Evolutionary conservation across 129 eudicot genomes (phyloP).

Genomic region (Scalesia atractyloides): DNA sequence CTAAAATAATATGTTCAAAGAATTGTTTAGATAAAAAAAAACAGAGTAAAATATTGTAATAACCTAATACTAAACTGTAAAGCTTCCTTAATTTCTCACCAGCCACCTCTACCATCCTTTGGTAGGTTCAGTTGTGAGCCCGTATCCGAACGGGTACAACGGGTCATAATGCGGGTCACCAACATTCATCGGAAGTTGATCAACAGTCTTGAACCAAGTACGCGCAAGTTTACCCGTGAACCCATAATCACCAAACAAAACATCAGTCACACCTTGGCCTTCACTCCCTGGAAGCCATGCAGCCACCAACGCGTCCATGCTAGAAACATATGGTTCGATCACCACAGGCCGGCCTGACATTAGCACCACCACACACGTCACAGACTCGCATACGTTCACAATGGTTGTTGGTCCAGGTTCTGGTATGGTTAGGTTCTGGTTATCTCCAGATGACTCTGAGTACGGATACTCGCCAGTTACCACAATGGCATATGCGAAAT

Average conservation of each 20-base stretch:
- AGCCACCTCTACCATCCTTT: not conserved
- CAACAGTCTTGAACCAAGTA: conserved; percentile 37
- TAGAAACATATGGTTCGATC: conserved; percentile 53
- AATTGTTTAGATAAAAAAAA: not conserved
- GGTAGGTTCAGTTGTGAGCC: conserved; percentile 25
- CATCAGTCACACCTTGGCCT: conserved; percentile 73
- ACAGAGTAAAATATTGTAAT: not conserved
- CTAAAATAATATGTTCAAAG: not conserved
- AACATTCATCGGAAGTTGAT: conserved; percentile 37
- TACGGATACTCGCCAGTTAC: conserved; percentile 80
- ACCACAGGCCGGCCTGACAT: conserved; percentile 70
- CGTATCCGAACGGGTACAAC: conserved; percentile 35
- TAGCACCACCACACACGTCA: conserved; percentile 68
- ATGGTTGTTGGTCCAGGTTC: conserved; percentile 57
- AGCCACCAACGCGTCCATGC: conserved; percentile 62
- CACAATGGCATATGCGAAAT: conserved; percentile 68
- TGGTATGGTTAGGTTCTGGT: conserved; percentile 48
- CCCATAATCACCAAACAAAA: conserved; percentile 36
- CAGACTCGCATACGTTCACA: conserved; percentile 50
- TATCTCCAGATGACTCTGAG: conserved; percentile 66
- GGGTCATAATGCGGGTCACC: conserved; percentile 37
- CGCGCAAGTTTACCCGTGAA: conserved; percentile 33
- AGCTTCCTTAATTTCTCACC: not conserved
- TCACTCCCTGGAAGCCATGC: conserved; percentile 85
- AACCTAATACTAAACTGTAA: not conserved